Percentiles rank a stretch among this genome's conserved stretches.
phyloP scores from a whole-genome alignment of 2,329 filamentous ascomycete species.

The Ceratocystis destructans region DNA sequence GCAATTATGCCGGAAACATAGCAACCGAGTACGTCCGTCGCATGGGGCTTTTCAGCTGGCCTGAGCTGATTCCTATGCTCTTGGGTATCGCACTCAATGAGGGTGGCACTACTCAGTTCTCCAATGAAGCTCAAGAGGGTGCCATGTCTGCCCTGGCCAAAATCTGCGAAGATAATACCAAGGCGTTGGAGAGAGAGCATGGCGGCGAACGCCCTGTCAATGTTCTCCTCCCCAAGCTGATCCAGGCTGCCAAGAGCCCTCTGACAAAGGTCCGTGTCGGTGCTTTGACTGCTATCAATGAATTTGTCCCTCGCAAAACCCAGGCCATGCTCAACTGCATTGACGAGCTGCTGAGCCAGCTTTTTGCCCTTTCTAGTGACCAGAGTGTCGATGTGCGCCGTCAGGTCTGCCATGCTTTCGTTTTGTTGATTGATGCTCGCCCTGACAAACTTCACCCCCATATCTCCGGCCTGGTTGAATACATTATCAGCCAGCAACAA shows the following conservation, averaged over 20 bases:
- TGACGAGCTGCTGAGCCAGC: constrained; percentile 64
- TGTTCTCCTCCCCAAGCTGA: constrained; percentile 77
- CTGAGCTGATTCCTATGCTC: constrained; percentile 73
- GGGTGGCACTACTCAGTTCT: constrained; percentile 41
- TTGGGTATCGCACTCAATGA: constrained; percentile 64
- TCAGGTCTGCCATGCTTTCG: constrained; percentile 86
- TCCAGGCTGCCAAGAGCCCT: constrained; percentile 68
- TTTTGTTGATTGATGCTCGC: constrained; percentile 77
- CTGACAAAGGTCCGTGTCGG: constrained; percentile 64
- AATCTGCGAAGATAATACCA: constrained; percentile 92
- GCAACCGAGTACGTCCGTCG: constrained; percentile 81
- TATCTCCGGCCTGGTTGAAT: constrained; percentile 76
- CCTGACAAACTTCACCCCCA: constrained; percentile 85
- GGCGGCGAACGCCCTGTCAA: constrained; percentile 77
- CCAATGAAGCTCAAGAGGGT: constrained; percentile 69
- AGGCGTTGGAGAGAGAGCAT: constrained; percentile 73
- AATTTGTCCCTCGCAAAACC: constrained; percentile 77
- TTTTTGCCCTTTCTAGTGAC: constrained; percentile 73
- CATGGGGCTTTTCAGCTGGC: constrained; percentile 80
- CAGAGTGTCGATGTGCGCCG: constrained; percentile 68
- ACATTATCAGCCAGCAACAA: constrained; percentile 80
- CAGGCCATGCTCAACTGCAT: constrained; percentile 69
- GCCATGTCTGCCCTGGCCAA: constrained; percentile 87
- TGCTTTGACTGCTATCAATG: constrained; percentile 74
- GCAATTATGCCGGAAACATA: constrained; percentile 80